phyloP scores from a whole-genome alignment of 352 stramenopile species.

The Plasmopara viticola region DNA sequence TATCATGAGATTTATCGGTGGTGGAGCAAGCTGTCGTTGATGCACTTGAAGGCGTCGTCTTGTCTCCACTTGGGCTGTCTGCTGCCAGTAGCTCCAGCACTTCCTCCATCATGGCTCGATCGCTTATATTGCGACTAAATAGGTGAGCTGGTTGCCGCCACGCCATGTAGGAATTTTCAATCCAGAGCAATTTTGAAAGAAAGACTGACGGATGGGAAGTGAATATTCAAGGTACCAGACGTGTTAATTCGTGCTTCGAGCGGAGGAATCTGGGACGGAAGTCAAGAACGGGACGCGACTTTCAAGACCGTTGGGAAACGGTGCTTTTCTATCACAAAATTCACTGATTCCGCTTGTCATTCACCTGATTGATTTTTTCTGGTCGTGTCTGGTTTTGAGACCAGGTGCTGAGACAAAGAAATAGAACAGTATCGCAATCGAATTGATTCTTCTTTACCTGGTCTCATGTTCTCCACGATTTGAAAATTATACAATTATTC shows the following conservation, averaged over 20 bases:
- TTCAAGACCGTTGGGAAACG: conserved; percentile 7
- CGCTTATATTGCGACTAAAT: conserved; percentile 8
- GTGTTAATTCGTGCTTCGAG: conserved; percentile 6
- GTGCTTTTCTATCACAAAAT: not conserved
- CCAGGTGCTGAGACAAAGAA: not conserved
- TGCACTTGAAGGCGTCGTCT: not conserved
- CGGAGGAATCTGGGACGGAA: conserved; percentile 12
- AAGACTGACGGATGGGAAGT: conserved; percentile 7
- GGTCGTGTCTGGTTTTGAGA: not conserved
- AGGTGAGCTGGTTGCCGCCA: conserved; percentile 14
- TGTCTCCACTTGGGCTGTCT: conserved; percentile 4
- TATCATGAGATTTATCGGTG: conserved; percentile 4
- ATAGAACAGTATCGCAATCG: not conserved
- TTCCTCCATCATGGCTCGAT: conserved; percentile 28
- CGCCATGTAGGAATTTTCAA: conserved; percentile 8
- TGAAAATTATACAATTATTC: not conserved
- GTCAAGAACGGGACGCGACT: not conserved
- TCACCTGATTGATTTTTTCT: not conserved
- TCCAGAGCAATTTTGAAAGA: not conserved
- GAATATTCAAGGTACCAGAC: not conserved
- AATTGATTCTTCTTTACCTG: not conserved
- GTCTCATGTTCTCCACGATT: not conserved
- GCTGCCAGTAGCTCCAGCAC: conserved; percentile 21
- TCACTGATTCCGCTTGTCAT: not conserved
- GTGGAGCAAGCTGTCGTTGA: conserved; percentile 5